Percentiles rank a stretch among this genome's conserved stretches.
phyloP scores from a whole-genome alignment of 2,329 filamentous ascomycete genomes.

The Trichoderma asperellum region DNA sequence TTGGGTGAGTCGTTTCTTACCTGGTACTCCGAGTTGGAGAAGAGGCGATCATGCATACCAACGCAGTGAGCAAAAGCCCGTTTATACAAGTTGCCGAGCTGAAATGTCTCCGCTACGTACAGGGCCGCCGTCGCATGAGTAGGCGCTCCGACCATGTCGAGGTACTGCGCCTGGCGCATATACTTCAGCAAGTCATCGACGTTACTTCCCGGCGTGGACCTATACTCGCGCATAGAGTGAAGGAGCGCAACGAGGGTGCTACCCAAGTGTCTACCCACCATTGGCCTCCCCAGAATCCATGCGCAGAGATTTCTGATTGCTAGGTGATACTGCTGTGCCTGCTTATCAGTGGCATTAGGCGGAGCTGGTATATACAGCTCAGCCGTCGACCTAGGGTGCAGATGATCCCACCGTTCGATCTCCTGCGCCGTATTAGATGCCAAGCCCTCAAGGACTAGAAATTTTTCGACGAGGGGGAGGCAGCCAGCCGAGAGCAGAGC shows the following conservation, averaged over 20 bases:
- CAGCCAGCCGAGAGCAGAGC: slow-evolving; percentile 62
- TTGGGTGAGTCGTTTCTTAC: slow-evolving; percentile 46
- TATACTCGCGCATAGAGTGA: slow-evolving; percentile 66
- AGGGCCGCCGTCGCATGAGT: slow-evolving; percentile 71
- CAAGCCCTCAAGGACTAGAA: slow-evolving; percentile 44
- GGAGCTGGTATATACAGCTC: slow-evolving; percentile 75
- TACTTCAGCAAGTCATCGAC: slow-evolving; percentile 66
- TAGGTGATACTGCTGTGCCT: slow-evolving; percentile 65
- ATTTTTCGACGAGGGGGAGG: slow-evolving; percentile 61
- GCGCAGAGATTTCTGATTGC: slow-evolving; percentile 77
- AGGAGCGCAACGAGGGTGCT: slow-evolving; percentile 66
- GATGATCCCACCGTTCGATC: slow-evolving; percentile 41
- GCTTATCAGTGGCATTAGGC: slow-evolving; percentile 52
- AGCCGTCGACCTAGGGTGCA: slow-evolving; percentile 42
- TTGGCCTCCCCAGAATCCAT: slow-evolving; percentile 65
- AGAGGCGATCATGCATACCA: slow-evolving; percentile 70
- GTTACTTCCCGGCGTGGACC: slow-evolving; percentile 59
- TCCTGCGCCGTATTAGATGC: slow-evolving; percentile 36
- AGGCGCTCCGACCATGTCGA: slow-evolving; percentile 66
- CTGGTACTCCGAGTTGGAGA: slow-evolving; percentile 61
- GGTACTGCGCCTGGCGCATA: slow-evolving; percentile 70
- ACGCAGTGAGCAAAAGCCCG: slow-evolving; percentile 78
- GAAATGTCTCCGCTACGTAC: slow-evolving; percentile 68
- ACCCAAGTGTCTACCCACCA: slow-evolving; percentile 71
- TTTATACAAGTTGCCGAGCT: slow-evolving; percentile 67